phyloP scores from a whole-genome alignment of 2,329 filamentous ascomycete species.

The Botrytis hyacinthi region DNA sequence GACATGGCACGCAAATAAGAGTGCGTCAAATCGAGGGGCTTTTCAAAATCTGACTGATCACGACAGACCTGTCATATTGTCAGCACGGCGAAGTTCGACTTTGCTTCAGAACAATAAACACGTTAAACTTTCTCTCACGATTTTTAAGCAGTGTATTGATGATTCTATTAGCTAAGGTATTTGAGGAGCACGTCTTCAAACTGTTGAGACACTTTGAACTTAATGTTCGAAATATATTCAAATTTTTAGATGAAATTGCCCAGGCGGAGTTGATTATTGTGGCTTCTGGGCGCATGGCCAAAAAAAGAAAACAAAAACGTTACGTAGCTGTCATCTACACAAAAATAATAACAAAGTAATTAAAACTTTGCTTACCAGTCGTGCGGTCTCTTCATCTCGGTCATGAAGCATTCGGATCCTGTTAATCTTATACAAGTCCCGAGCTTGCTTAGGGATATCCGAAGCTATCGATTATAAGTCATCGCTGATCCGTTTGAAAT shows the following conservation, averaged over 20 bases:
- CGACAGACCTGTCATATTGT: constrained; percentile 61
- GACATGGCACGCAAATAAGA: constrained; percentile 88
- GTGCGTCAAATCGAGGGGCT: constrained; percentile 66
- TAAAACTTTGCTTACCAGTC: constrained; percentile 48
- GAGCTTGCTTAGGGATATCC: constrained; percentile 81
- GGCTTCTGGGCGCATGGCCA: neutral
- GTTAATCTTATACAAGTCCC: constrained; percentile 87
- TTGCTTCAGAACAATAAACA: neutral
- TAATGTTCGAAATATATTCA: neutral
- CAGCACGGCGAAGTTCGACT: neutral
- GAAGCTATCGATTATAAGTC: constrained; percentile 50
- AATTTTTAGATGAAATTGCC: no score
- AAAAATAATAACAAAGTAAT: neutral
- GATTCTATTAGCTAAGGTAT: neutral
- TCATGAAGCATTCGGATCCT: constrained; percentile 87
- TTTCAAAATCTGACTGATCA: constrained; percentile 67
- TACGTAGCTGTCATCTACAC: no score
- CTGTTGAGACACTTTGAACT: neutral
- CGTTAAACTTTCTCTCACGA: neutral
- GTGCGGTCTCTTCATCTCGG: constrained; percentile 73
- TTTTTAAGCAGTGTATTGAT: neutral
- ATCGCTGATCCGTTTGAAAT: neutral
- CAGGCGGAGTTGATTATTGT: neutral
- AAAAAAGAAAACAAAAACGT: neutral
- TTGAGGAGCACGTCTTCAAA: neutral